phyloP scores from a whole-genome alignment of 2,329 filamentous ascomycete species.

The Colletotrichum horii region DNA sequence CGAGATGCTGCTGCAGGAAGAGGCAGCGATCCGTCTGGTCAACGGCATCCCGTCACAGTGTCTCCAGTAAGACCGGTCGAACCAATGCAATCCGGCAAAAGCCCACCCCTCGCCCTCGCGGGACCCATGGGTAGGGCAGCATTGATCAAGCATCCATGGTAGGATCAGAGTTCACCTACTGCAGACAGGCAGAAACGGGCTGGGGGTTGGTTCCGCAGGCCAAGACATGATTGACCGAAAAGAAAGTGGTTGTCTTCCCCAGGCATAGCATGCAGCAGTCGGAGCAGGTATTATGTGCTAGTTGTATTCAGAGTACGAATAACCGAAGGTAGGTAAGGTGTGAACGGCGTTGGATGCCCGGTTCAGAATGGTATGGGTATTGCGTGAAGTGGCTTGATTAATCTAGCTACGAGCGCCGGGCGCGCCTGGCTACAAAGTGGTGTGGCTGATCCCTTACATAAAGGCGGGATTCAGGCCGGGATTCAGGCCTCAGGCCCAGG shows the following conservation, averaged over 20 bases:
- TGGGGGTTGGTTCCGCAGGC: not conserved
- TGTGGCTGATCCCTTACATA: too few relatives aligned
- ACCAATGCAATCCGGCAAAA: not conserved
- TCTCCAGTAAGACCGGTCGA: not conserved
- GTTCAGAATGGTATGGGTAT: conserved; percentile 7
- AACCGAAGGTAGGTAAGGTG: not conserved
- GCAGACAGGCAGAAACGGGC: not conserved
- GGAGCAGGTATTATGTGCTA: not conserved
- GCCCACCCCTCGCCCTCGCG: not conserved
- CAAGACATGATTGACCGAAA: conserved; percentile 5
- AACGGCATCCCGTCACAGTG: not conserved
- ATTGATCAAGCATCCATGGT: not conserved
- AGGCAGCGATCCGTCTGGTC: not conserved
- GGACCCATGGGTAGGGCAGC: not conserved
- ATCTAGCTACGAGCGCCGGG: too few relatives aligned
- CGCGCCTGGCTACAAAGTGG: too few relatives aligned
- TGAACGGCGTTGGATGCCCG: conserved; percentile 3
- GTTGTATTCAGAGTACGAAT: not conserved
- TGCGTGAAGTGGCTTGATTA: too few relatives aligned
- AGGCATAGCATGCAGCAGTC: not conserved
- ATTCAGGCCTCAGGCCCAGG: too few relatives aligned
- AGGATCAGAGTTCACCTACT: not conserved
- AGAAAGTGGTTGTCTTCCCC: conserved; percentile 4
- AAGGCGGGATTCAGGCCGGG: too few relatives aligned
- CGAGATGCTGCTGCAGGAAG: not conserved